These are phyloP conservation scores for Aspergillus taichungensis DNA, from an alignment of 495 filamentous ascomycete species.

Conservation along the genomic window DNA sequence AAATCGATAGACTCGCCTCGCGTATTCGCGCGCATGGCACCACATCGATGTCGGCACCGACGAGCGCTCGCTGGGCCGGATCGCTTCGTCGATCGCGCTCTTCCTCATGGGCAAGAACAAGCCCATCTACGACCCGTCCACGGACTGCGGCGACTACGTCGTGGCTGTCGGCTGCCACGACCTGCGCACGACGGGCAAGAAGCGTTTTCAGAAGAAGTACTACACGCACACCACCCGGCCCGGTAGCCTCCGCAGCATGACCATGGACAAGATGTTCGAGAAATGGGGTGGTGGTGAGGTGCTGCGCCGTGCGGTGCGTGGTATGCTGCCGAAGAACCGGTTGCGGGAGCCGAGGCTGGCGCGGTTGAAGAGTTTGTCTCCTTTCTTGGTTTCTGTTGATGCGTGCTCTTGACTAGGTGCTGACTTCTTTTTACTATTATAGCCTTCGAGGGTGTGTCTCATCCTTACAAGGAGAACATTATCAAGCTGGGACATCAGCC, in stretches of 20 bases:
- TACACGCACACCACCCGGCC: conserved; percentile 88
- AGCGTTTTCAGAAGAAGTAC: conserved; percentile 89
- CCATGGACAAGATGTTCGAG: conserved; percentile 87
- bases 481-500: conserved; percentile 54
- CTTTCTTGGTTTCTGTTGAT: conserved; percentile 1
- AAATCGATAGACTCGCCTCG: conserved; percentile 69
- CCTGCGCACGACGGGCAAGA: conserved; percentile 82
- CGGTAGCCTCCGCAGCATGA: conserved; percentile 76
- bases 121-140: conserved; percentile 90
- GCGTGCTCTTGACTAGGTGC: background rate
- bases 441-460: conserved; percentile 84
- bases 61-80: conserved; percentile 59
- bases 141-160: conserved; percentile 98
- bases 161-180: conserved; percentile 84
- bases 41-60: conserved; percentile 62
- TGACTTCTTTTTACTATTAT: conserved; percentile 3
- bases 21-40: conserved; percentile 95
- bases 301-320: conserved; percentile 80
- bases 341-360: conserved; percentile 76
- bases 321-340: conserved; percentile 97
- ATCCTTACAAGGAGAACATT: conserved; percentile 88
- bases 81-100: conserved; percentile 84
- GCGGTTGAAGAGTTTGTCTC: conserved; percentile 68
- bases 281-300: conserved; percentile 96
- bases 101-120: conserved; percentile 99